Conservation (phyloP, 2,329 filamentous ascomycete genomes). For the Claviceps africana region DNA sequence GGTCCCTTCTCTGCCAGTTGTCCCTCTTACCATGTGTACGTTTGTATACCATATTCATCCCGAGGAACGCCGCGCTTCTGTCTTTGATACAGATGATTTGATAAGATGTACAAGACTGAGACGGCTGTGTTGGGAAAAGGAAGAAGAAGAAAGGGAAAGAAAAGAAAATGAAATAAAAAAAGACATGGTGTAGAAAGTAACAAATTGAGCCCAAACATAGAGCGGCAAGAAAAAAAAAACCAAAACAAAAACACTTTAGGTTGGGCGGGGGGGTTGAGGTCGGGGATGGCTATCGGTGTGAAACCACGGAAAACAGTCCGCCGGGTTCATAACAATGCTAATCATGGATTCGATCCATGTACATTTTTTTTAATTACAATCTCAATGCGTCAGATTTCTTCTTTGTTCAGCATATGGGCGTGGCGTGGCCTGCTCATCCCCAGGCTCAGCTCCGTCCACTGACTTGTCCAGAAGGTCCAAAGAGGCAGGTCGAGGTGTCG, state of each 20-base stretch:
- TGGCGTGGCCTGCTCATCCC: constrained; percentile 27
- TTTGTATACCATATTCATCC: background rate
- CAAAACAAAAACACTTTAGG: background rate
- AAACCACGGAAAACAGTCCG: background rate
- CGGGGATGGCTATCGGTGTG: background rate
- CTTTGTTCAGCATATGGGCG: constrained; percentile 15
- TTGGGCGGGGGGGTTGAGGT: background rate
- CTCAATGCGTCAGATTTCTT: background rate
- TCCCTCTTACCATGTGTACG: background rate
- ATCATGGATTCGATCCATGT: background rate
- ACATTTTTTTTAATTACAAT: too few relatives aligned
- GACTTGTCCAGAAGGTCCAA: background rate
- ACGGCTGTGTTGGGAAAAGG: constrained; percentile 1
- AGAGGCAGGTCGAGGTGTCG: constrained; percentile 22
- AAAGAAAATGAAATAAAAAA: constrained; percentile 4
- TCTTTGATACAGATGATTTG: constrained; percentile 7
- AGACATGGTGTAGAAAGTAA: background rate
- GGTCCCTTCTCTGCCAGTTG: background rate
- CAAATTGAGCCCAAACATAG: background rate
- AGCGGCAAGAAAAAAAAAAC: background rate
- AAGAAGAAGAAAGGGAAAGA: constrained; percentile 7
- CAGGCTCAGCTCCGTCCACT: background rate
- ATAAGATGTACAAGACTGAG: background rate
- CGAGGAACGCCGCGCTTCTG: constrained; percentile 12
- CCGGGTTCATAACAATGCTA: background rate